A percentile compares a stretch with the other conserved stretches of the same genome.
These are phyloP conservation scores for Priceomyces haplophilus DNA, from an alignment of 805 yeast species.

Conservation along the genomic window DNA sequence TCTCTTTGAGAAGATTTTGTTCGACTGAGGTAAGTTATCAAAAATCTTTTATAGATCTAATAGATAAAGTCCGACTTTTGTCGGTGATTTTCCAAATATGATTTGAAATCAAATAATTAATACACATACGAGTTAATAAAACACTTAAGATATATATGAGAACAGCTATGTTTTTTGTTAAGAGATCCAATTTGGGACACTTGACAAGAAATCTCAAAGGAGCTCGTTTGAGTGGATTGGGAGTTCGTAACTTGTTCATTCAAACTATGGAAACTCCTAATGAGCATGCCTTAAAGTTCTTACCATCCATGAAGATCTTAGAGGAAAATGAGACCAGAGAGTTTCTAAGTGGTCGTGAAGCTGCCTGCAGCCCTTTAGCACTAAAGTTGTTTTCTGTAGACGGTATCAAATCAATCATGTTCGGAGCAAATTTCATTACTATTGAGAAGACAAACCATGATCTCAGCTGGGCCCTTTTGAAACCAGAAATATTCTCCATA, in stretches of 20 bases:
- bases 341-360: conserved; percentile 72
- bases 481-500: conserved; percentile 64
- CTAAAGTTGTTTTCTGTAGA: conserved; percentile 69
- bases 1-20: conserved; percentile 48
- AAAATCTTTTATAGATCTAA: conserved; percentile 4
- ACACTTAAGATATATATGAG: background rate
- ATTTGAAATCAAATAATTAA: too few relatives aligned
- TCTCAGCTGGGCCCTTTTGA: conserved; percentile 56
- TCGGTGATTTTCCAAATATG: background rate
- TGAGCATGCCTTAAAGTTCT: conserved; percentile 78
- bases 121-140: too few relatives aligned
- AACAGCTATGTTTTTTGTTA: background rate
- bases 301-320: conserved; percentile 70
- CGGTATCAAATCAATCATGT: conserved; percentile 72
- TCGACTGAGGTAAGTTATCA: conserved; percentile 17
- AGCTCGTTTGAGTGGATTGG: background rate
- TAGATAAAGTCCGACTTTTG: conserved; percentile 6
- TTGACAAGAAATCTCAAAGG: background rate
- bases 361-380: conserved; percentile 72
- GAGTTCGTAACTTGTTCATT: conserved; percentile 47
- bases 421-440: conserved; percentile 82
- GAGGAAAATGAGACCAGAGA: conserved; percentile 66
- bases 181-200: background rate
- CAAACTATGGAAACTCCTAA: conserved; percentile 87
- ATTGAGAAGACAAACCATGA: conserved; percentile 58